Percentiles rank a stretch among this genome's conserved stretches.
Conservation (phyloP, 2,329 filamentous ascomycete genomes). For the Aspergillus unguis region DNA sequence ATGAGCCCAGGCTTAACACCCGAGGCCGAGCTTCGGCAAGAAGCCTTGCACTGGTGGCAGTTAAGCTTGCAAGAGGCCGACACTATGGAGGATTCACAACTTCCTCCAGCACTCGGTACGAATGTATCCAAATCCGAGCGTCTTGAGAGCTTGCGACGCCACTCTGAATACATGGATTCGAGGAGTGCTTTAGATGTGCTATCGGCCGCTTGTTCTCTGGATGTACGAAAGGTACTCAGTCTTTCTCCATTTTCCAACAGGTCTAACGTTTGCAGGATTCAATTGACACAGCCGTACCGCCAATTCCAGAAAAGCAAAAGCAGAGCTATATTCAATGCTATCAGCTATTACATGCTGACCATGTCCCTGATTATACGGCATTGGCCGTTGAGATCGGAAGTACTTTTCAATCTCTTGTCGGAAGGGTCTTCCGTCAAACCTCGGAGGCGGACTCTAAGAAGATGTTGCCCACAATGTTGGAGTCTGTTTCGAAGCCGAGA, state of each 20-base stretch:
- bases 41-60: slow-evolving; percentile 66
- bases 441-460: slow-evolving; percentile 22
- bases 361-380: slow-evolving; percentile 43
- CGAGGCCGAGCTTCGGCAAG: slow-evolving; percentile 62
- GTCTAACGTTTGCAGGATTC: slow-evolving; percentile 39
- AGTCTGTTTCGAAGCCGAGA: slow-evolving; percentile 19
- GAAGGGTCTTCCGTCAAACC: slow-evolving; percentile 22
- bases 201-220: slow-evolving; percentile 25
- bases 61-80: slow-evolving; percentile 61
- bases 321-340: slow-evolving; percentile 55
- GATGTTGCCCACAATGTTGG: slow-evolving; percentile 27
- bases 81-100: slow-evolving; percentile 35
- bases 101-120: not conserved
- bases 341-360: slow-evolving; percentile 53
- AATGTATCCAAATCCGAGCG: slow-evolving; percentile 7
- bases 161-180: slow-evolving; percentile 32
- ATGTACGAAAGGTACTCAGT: slow-evolving; percentile 28
- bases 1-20: slow-evolving; percentile 41
- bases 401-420: slow-evolving; percentile 29
- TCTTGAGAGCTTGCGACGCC: slow-evolving; percentile 29
- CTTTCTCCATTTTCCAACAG: not conserved
- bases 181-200: slow-evolving; percentile 38
- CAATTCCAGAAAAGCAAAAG: slow-evolving; percentile 52
- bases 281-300: slow-evolving; percentile 63
- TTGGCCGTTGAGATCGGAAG: slow-evolving; percentile 36